Percentiles rank a stretch among this genome's conserved stretches.
Evolutionary conservation across 371 early-diverging fungal genomes (phyloP).

Genomic region (Batkoa obscura): DNA sequence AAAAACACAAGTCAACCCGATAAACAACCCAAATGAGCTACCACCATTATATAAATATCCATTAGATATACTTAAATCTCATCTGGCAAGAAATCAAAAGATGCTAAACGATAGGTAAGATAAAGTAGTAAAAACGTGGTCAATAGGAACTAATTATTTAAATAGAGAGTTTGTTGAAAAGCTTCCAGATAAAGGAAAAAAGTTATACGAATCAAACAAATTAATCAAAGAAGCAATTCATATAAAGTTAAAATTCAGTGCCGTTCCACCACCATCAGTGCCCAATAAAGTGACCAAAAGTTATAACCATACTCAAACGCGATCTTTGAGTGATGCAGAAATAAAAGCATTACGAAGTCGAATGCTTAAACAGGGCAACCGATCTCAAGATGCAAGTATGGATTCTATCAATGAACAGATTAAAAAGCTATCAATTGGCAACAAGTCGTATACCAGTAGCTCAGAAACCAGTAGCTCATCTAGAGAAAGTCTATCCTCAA

Average conservation of each 20-base stretch:
- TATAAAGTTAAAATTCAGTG: not conserved
- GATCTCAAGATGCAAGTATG: too few relatives aligned
- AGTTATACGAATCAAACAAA: not conserved
- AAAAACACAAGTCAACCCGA: too few relatives aligned
- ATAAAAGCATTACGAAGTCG: too few relatives aligned
- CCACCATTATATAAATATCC: not conserved
- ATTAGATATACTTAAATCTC: not conserved
- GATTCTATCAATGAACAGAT: too few relatives aligned
- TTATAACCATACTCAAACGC: too few relatives aligned
- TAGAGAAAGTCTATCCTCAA: not conserved
- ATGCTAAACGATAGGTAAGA: not conserved
- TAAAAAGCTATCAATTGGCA: too few relatives aligned
- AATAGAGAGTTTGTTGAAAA: not conserved
- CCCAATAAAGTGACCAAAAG: too few relatives aligned
- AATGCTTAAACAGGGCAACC: too few relatives aligned
- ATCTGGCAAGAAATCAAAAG: not conserved
- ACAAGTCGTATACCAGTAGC: too few relatives aligned
- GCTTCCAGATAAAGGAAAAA: not conserved
- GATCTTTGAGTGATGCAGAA: too few relatives aligned
- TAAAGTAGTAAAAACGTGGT: not conserved
- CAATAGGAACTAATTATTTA: not conserved
- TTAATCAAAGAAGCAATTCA: not conserved
- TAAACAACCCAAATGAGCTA: not conserved
- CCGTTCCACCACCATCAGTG: too few relatives aligned
- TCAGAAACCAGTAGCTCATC: not conserved